A percentile compares a stretch with the other conserved stretches of the same genome.
Conservation (phyloP, 2,329 filamentous ascomycete species). For the Lecanicillium sp. region DNA sequence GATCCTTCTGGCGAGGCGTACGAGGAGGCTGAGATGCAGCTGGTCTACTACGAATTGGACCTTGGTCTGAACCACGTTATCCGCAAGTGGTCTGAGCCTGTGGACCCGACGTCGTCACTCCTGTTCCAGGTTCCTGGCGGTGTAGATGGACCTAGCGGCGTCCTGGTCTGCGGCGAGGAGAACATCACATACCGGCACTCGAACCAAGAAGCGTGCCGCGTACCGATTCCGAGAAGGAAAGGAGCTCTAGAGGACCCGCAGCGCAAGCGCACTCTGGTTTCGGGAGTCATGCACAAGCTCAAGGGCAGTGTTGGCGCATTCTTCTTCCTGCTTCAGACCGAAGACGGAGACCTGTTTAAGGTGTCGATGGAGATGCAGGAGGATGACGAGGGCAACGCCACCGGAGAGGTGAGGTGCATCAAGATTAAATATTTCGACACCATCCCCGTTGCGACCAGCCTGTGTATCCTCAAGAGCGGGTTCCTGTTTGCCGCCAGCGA, state of each 20-base stretch:
- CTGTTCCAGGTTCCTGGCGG: conserved; percentile 95
- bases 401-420: conserved; percentile 72
- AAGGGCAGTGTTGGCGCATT: conserved; percentile 77
- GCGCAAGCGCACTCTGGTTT: conserved; percentile 77
- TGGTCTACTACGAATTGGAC: conserved; percentile 97
- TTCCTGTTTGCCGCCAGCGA: conserved; percentile 92
- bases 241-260: conserved; percentile 89
- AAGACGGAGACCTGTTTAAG: conserved; percentile 98
- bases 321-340: conserved; percentile 92
- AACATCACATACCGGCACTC: conserved; percentile 96
- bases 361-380: conserved; percentile 86
- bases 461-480: conserved; percentile 91
- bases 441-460: conserved; percentile 75
- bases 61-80: conserved; percentile 96
- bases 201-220: conserved; percentile 81
- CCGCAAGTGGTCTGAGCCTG: conserved; percentile 89
- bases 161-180: conserved; percentile 89
- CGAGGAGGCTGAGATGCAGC: conserved; percentile 74
- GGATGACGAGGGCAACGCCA: conserved; percentile 68
- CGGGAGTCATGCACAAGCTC: conserved; percentile 96
- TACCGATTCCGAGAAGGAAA: conserved; percentile 79
- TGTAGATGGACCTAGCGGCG: conserved; percentile 86
- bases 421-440: conserved; percentile 99
- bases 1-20: conserved; percentile 80
- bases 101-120: conserved; percentile 81